Base-by-base conservation (phyloP, 2,329 filamentous ascomycete genomes). In the Nemania sp. region DNA sequence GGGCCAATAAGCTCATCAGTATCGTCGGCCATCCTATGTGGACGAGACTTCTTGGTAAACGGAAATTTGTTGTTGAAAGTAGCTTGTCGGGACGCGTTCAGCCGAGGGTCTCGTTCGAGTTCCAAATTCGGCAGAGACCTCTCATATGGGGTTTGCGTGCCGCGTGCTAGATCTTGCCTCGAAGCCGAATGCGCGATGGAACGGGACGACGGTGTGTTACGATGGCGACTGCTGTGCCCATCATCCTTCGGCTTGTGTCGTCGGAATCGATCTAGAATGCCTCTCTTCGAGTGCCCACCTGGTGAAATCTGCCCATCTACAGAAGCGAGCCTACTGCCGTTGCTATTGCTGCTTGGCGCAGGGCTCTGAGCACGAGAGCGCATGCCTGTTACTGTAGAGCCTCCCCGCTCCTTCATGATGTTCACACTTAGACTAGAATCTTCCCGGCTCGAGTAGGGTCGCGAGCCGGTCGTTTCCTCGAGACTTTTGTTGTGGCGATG, bases 361-460 rank as follows among this genome's bases (percentile, higher is more conserved):
- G 92, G 91, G 71, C 92, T 96, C 56, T 89, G 83, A 11, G 90
- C 86, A 61, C 91, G 86, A 19, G 79, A 78, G 57, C 73, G 73
- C 70, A 61, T 68, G 61, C 75, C 65, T 43, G 66, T 75, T 36
- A 70, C 66, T 24, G 67, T 66, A 24, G 77, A 77, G 45, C 71
- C 73, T 28, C 72, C 77, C 51, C 79, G 79, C 56, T 86, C 85
- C 68, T 80, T 84, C 66, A 73, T 72, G 23, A 73, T 66, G 28
- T 66, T 70, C 22, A 77, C 68, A 63, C 76, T 82, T 63, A 76
- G 73, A 19, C 79, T 73, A 14, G 88, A 86, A 55, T 93, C 88
- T 68, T 96, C 90, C 64, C 89, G 82, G 69, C 88, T 92, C 51
- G 85, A 80, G 11, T 83, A 80, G n/a, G 90, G 89, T 56, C 89